These are phyloP conservation scores for Penicillium maclennaniae DNA, from an alignment of 495 filamentous ascomycete species.

Conservation along the genomic window DNA sequence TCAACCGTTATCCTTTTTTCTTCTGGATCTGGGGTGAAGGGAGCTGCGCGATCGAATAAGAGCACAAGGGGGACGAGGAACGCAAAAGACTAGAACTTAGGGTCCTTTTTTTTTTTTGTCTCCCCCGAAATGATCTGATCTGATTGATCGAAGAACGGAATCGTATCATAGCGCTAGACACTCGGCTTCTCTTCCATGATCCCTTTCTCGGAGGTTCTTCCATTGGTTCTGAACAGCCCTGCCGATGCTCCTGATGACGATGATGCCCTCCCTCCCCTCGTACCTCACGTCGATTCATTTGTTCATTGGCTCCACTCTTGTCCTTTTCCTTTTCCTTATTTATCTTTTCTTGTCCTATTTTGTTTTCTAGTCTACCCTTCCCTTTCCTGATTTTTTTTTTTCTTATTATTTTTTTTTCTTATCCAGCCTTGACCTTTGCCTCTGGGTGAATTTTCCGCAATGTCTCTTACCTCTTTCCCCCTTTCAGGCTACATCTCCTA, in stretches of 20 bases:
- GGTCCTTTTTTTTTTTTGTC: not conserved
- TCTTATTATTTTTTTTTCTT: not conserved
- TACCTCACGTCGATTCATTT: conserved; percentile 10
- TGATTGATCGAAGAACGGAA: conserved; percentile 17
- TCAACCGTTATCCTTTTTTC: conserved; percentile 10
- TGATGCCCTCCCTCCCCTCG: not conserved
- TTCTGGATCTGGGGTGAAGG: conserved; percentile 13
- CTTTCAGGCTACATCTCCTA: conserved; percentile 6
- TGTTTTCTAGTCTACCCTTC: not conserved
- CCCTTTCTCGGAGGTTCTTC: conserved; percentile 10
- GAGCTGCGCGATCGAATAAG: conserved; percentile 17
- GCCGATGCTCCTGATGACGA: conserved; percentile 5
- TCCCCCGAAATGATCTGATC: conserved; percentile 16
- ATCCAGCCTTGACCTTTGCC: conserved; percentile 8
- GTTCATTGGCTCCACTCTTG: conserved; percentile 30
- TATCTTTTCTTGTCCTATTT: not conserved
- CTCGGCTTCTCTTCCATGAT: conserved; percentile 16
- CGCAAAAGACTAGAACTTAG: not conserved
- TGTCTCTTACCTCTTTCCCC: conserved; percentile 9
- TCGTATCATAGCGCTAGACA: conserved; percentile 7
- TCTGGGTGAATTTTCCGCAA: conserved; percentile 22
- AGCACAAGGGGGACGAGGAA: not conserved
- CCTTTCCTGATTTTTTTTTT: conserved; percentile 9
- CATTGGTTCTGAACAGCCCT: conserved; percentile 5
- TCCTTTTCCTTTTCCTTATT: not conserved